Evolutionary conservation across 805 yeast genomes (phyloP).

Genomic region (Ogataea ramenticola): DNA sequence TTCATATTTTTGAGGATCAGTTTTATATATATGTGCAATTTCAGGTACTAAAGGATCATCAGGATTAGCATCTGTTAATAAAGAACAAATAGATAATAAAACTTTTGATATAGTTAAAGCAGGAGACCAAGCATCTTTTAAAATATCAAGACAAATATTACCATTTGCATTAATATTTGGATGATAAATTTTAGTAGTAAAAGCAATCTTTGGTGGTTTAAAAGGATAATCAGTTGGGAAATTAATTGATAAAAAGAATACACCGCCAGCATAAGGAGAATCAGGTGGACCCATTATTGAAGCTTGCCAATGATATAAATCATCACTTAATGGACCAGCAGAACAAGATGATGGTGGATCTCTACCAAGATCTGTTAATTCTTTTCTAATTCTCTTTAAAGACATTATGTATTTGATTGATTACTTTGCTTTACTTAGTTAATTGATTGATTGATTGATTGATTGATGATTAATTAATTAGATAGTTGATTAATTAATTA

Average conservation of each 20-base stretch:
- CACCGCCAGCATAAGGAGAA: constrained; percentile 78
- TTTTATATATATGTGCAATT: constrained; percentile 93
- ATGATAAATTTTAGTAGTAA: constrained; percentile 94
- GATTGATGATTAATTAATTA: too few relatives aligned
- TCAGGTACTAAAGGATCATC: constrained; percentile 99
- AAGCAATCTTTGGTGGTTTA: constrained; percentile 92
- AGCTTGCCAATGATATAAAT: constrained; percentile 98
- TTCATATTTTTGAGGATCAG: constrained; percentile 89
- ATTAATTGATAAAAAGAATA: constrained; percentile 90
- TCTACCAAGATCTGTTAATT: constrained; percentile 91
- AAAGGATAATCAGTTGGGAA: constrained; percentile 99
- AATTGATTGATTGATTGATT: too few relatives aligned
- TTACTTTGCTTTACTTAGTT: background rate
- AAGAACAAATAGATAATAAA: constrained; percentile 86
- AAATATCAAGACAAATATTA: constrained; percentile 91
- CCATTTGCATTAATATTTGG: constrained; percentile 96
- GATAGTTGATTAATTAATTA: too few relatives aligned
- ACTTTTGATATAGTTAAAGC: constrained; percentile 96
- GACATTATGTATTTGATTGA: constrained; percentile 50
- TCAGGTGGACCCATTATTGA: constrained; percentile 99
- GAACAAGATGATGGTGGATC: constrained; percentile 99
- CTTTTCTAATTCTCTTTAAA: constrained; percentile 91
- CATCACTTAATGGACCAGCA: constrained; percentile 98
- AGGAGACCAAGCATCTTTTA: constrained; percentile 99
- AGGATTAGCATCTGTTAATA: constrained; percentile 96